Evolutionary conservation across 2,329 filamentous ascomycete genomes (phyloP).

Genomic region (Nannizziopsis arthrosporioides): DNA sequence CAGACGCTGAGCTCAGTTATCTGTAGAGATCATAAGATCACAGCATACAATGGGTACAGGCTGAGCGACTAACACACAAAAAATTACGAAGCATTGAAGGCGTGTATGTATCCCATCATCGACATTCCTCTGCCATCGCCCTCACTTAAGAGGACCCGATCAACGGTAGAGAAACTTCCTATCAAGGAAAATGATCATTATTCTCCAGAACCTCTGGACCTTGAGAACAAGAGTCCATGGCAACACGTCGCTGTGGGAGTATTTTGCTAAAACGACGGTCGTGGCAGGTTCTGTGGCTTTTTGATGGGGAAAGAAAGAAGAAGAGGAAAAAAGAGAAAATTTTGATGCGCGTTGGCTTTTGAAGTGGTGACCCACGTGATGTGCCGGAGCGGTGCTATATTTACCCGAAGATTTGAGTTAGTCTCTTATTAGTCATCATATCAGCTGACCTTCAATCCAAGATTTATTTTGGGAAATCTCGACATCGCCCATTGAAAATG

Average conservation of each 20-base stretch:
- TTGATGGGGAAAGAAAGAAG: conserved; percentile 36
- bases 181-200: conserved; percentile 43
- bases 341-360: conserved; percentile 18
- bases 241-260: conserved; percentile 52
- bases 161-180: conserved; percentile 58
- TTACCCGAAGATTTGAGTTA: too few relatives aligned
- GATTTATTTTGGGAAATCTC: too few relatives aligned
- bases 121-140: conserved; percentile 60
- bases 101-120: conserved; percentile 51
- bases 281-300: conserved; percentile 54
- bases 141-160: conserved; percentile 55
- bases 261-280: conserved; percentile 49
- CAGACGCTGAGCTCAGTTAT: too few relatives aligned
- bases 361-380: conserved; percentile 23
- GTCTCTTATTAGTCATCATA: too few relatives aligned
- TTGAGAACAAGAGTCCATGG: conserved; percentile 41
- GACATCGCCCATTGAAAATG: too few relatives aligned
- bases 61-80: too few relatives aligned
- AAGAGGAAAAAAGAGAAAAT: conserved; percentile 17
- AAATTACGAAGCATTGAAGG: too few relatives aligned
- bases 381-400: too few relatives aligned
- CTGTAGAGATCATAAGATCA: too few relatives aligned
- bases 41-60: too few relatives aligned
- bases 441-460: too few relatives aligned
- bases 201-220: conserved; percentile 54